Evolutionary conservation across 2,329 filamentous ascomycete genomes (phyloP), one percentile per base, ranked within the genome.

Genomic region (Aspergillus sp.): DNA sequence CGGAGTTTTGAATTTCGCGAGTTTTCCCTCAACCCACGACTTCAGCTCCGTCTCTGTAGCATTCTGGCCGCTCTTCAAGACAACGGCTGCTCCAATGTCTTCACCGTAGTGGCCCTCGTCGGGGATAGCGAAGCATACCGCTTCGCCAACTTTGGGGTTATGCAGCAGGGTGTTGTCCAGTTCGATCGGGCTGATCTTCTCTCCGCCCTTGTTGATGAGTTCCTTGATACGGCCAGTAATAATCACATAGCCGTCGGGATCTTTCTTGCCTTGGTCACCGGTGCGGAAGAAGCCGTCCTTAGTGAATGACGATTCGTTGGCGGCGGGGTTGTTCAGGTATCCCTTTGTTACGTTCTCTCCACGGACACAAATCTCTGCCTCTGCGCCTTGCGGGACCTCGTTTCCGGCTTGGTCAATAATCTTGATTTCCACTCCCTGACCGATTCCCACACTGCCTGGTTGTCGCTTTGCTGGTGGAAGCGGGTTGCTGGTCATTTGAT

Each of bases 151-250:
- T 41, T 87, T 85, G 9, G 89, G 86, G 73, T 94, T 87, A 60
- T 89, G 84, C n/a, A 89, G 84, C 30, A 96, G 81, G 13, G 91
- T 87, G 68, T 96, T 95, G 77, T 96, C 92, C 38, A 96, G 83
- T 79, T 96, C 92, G 59, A 95, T 93, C 1, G 92, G 92, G 67
- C 88, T 91, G 74, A 96, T 95, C 81, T 95, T 95, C 81, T 96
- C 92, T 62, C 92, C 92, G 59, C 90, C 91, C 79, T 94, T 93
- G 79, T 96, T 81, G 82, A 96, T 96, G 56, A 96, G 83, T 79
- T 96, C 92, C 83, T 96, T 96, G 80, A 96, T 96, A 57, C 92
- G 85, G n/a, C 92, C 92, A 0, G 92, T 96, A 77, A 96, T 94
- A 72, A 91, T 84, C 11, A 96, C 81, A 73, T 95, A 96, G 62